phyloP scores from a whole-genome alignment of 2,329 filamentous ascomycete genomes.

The Fusarium domesticum region DNA sequence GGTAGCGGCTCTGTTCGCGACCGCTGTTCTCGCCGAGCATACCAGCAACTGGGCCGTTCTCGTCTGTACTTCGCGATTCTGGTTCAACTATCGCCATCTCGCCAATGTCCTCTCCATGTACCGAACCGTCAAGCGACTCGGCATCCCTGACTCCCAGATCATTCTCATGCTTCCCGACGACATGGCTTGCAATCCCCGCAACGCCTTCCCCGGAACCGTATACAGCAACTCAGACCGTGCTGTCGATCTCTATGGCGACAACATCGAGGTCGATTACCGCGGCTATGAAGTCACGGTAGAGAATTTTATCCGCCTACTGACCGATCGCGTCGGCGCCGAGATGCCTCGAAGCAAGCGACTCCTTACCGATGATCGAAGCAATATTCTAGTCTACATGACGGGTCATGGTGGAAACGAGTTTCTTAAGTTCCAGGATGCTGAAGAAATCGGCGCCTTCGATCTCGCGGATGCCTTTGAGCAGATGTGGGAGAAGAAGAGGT shows the following conservation, averaged over 20 bases:
- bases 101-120: slow-evolving; percentile 97
- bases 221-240: slow-evolving; percentile 98
- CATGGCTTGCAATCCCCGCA: slow-evolving; percentile 98
- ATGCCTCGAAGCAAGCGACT: slow-evolving; percentile 93
- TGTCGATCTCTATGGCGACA: slow-evolving; percentile 94
- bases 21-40: slow-evolving; percentile 64
- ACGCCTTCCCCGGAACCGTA: slow-evolving; percentile 94
- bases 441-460: slow-evolving; percentile 96
- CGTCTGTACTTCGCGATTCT: slow-evolving; percentile 97
- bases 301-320: slow-evolving; percentile 94
- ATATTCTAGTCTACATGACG: slow-evolving; percentile 99
- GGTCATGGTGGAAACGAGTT: slow-evolving; percentile 98
- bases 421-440: slow-evolving; percentile 95
- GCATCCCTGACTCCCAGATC: slow-evolving; percentile 97
- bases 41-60: slow-evolving; percentile 99
- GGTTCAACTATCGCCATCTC: slow-evolving; percentile 99
- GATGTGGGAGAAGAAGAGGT: slow-evolving; percentile 99
- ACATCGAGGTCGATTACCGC: slow-evolving; percentile 97
- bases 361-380: slow-evolving; percentile 91
- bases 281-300: slow-evolving; percentile 99
- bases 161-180: slow-evolving; percentile 99
- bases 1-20: slow-evolving; percentile 46
- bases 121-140: slow-evolving; percentile 94
- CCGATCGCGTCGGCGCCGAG: slow-evolving; percentile 89
- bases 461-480: slow-evolving; percentile 96